phyloP scores from a whole-genome alignment of 768 basidiomycete species.

The Fibroporia radiculosa region DNA sequence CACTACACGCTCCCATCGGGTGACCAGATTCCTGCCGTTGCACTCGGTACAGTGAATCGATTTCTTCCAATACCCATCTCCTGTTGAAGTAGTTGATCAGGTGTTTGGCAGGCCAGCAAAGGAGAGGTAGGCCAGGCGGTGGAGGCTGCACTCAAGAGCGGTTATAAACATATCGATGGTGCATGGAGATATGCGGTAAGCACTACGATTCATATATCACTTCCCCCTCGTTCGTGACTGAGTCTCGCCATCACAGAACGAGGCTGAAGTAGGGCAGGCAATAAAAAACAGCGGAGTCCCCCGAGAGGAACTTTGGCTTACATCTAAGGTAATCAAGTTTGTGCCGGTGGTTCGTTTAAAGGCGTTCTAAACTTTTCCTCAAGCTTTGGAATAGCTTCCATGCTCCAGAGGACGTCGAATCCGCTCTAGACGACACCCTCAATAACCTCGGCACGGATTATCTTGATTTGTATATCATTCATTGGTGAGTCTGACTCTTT shows the following conservation, averaged over 20 bases:
- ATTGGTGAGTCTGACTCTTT: conserved; percentile 42
- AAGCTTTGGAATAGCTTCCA: conserved; percentile 75
- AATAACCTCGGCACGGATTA: conserved; percentile 55
- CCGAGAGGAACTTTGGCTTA: conserved; percentile 61
- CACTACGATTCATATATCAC: background rate
- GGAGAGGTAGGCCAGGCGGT: conserved; percentile 65
- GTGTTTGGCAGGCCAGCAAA: conserved; percentile 52
- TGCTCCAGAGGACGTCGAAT: conserved; percentile 63
- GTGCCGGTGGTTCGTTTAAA: background rate
- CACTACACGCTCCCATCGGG: conserved; percentile 60
- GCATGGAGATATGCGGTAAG: conserved; percentile 63
- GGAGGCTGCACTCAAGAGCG: conserved; percentile 52
- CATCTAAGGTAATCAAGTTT: conserved; percentile 37
- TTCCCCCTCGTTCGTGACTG: background rate
- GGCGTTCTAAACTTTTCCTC: background rate
- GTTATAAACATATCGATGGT: conserved; percentile 68
- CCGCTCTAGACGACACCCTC: conserved; percentile 58
- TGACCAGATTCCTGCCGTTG: conserved; percentile 59
- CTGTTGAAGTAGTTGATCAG: conserved; percentile 23
- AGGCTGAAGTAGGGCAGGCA: conserved; percentile 61
- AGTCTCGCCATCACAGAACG: conserved; percentile 38
- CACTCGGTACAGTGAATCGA: conserved; percentile 40
- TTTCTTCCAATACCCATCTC: background rate
- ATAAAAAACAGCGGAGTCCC: conserved; percentile 51
- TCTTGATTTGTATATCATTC: conserved; percentile 75